These are phyloP conservation scores for Emergomyces africanus DNA, from an alignment of 2,329 filamentous ascomycete genomes.

Conservation along the genomic window DNA sequence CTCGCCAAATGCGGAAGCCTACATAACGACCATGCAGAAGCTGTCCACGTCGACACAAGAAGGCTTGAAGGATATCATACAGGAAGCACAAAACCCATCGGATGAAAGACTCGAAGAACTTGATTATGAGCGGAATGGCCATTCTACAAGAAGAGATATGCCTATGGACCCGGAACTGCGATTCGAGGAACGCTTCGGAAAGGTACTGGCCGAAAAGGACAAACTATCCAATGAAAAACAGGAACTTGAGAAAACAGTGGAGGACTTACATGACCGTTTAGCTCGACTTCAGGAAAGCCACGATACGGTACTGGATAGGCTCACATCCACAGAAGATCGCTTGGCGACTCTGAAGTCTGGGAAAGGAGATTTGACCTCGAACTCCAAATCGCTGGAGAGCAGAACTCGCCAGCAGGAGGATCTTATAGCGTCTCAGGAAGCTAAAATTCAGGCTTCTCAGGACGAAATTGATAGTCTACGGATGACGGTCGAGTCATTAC, in stretches of 20 bases:
- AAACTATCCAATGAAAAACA: slow-evolving; percentile 41
- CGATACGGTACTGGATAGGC: slow-evolving; percentile 32
- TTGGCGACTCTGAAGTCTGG: slow-evolving; percentile 41
- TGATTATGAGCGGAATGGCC: slow-evolving; percentile 25
- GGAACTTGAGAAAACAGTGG: slow-evolving; percentile 33
- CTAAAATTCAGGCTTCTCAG: slow-evolving; percentile 44
- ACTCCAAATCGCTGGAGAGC: slow-evolving; percentile 29
- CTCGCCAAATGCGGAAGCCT: slow-evolving; percentile 43
- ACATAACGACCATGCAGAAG: slow-evolving; percentile 37
- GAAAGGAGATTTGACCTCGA: slow-evolving; percentile 36
- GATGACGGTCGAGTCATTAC: slow-evolving; percentile 32
- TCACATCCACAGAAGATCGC: slow-evolving; percentile 36
- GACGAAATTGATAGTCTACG: slow-evolving; percentile 32
- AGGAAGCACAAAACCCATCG: slow-evolving; percentile 32
- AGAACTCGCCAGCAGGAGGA: slow-evolving; percentile 50
- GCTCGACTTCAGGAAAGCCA: slow-evolving; percentile 43
- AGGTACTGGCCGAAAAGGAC: slow-evolving; percentile 44
- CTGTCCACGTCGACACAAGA: slow-evolving; percentile 33
- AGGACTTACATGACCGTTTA: slow-evolving; percentile 46
- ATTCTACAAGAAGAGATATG: slow-evolving; percentile 20
- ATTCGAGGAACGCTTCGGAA: slow-evolving; percentile 37
- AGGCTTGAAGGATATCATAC: slow-evolving; percentile 34
- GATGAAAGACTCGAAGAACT: slow-evolving; percentile 24
- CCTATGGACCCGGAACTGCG: slow-evolving; percentile 33
- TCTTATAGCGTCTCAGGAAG: slow-evolving; percentile 58